These are phyloP conservation scores for Kodamaea leandrae DNA, from an alignment of 805 yeast species.

Conservation along the genomic window DNA sequence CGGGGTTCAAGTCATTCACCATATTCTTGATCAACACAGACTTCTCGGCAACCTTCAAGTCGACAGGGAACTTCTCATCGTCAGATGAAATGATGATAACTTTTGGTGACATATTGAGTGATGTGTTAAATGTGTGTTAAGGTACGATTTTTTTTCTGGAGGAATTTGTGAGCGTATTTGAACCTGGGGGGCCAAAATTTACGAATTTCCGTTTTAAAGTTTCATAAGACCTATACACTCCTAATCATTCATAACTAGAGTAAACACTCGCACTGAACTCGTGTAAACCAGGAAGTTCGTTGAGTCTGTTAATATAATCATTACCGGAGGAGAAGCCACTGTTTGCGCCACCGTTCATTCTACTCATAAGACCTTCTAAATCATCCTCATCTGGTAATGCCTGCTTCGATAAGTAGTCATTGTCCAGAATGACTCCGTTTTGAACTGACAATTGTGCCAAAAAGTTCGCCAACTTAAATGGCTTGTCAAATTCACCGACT, in stretches of 20 bases:
- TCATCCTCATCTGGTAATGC: slow-evolving; percentile 12
- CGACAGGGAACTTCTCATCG: slow-evolving; percentile 75
- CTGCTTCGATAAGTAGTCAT: slow-evolving; percentile 30
- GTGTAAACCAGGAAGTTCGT: slow-evolving; percentile 59
- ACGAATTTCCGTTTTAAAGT: too few relatives aligned
- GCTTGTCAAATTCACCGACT: slow-evolving; percentile 13
- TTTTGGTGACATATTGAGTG: slow-evolving; percentile 25
- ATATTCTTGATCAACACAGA: slow-evolving; percentile 82
- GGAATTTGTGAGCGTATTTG: background rate
- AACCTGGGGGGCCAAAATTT: too few relatives aligned
- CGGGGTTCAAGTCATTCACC: slow-evolving; percentile 66
- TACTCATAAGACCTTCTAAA: slow-evolving; percentile 36
- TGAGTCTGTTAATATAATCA: slow-evolving; percentile 34
- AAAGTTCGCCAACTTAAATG: slow-evolving; percentile 60
- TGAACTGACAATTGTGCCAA: slow-evolving; percentile 69
- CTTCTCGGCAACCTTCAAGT: slow-evolving; percentile 79
- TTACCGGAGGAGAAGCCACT: slow-evolving; percentile 36
- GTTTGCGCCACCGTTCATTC: slow-evolving; percentile 24
- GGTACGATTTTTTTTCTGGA: slow-evolving; percentile 1
- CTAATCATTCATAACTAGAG: slow-evolving; percentile 58
- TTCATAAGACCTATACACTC: background rate
- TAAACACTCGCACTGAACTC: slow-evolving; percentile 89
- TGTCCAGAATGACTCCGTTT: slow-evolving; percentile 50
- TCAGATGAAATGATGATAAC: slow-evolving; percentile 72
- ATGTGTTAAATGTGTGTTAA: background rate